Evolutionary conservation across 192 early-diverging fungal genomes (phyloP).

Genomic region (Podila epicladia): DNA sequence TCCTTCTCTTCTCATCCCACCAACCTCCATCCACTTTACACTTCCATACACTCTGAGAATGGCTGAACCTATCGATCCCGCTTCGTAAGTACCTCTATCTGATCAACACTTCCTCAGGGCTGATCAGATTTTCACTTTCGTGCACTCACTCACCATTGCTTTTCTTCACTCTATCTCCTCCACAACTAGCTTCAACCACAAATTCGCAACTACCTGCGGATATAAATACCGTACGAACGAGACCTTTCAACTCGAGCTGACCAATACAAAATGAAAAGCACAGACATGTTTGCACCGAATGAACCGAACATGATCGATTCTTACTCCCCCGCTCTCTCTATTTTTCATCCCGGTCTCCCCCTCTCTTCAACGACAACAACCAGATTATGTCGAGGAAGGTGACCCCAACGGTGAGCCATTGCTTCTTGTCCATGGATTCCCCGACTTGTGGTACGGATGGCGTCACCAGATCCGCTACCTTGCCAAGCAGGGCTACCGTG

Average conservation of each 20-base stretch:
- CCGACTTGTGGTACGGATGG: conserved; percentile 57
- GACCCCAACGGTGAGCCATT: conserved; percentile 39
- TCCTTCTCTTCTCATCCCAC: neutral
- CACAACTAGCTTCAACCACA: conserved; percentile 24
- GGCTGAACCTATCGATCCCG: conserved; percentile 1
- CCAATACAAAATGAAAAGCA: too few relatives aligned
- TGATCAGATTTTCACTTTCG: neutral
- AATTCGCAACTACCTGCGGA: conserved; percentile 18
- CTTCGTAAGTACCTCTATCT: neutral
- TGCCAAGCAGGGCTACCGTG: conserved; percentile 64
- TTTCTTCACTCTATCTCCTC: neutral
- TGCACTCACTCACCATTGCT: neutral
- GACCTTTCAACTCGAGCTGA: too few relatives aligned
- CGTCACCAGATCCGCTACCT: conserved; percentile 61
- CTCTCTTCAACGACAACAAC: neutral
- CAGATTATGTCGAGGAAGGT: conserved; percentile 57
- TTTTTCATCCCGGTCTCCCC: neutral
- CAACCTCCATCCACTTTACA: neutral
- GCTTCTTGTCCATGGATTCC: conserved; percentile 54
- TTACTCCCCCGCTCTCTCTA: neutral
- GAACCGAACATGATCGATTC: too few relatives aligned
- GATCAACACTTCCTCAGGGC: neutral
- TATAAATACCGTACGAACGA: conserved; percentile 17
- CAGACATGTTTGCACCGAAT: too few relatives aligned
- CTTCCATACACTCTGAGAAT: neutral